Evolutionary conservation across 139 green algal species (phyloP).

Genomic region (Chlamydomonas eustigma): DNA sequence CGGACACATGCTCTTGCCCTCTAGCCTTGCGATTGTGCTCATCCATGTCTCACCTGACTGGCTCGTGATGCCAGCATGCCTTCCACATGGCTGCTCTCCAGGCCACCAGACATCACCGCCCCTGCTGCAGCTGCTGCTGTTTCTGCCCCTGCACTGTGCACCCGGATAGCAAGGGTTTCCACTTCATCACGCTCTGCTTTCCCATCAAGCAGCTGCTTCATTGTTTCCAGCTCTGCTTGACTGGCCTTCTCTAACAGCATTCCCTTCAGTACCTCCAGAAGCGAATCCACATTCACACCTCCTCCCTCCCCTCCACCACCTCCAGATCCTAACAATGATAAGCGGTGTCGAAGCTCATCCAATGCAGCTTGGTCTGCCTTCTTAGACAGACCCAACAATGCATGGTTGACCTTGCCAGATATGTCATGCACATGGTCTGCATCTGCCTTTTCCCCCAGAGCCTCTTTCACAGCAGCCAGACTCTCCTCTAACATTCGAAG

Average conservation of each 20-base stretch:
- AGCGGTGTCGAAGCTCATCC: background rate
- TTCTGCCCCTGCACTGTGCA: constrained; percentile 11
- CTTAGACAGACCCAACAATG: background rate
- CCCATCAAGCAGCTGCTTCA: background rate
- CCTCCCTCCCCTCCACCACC: background rate
- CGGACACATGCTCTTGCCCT: no score
- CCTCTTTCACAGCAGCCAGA: background rate
- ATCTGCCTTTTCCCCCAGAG: background rate
- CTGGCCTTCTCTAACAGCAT: constrained; percentile 17
- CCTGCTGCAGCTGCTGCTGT: constrained; percentile 11
- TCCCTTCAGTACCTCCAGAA: background rate
- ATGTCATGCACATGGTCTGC: background rate
- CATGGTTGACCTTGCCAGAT: background rate
- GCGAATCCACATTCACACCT: background rate
- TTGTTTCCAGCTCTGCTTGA: background rate
- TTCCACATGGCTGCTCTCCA: background rate
- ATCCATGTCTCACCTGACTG: background rate
- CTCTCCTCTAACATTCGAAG: no score
- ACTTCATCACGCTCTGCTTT: constrained; percentile 22
- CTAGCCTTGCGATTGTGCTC: background rate
- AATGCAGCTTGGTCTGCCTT: constrained; percentile 5
- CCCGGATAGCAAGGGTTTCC: constrained; percentile 13
- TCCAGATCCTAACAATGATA: background rate
- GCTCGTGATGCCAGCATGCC: background rate
- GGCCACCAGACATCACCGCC: background rate